phyloP scores from a whole-genome alignment of 2,329 filamentous ascomycete genomes.

The Fusarium sp. region DNA sequence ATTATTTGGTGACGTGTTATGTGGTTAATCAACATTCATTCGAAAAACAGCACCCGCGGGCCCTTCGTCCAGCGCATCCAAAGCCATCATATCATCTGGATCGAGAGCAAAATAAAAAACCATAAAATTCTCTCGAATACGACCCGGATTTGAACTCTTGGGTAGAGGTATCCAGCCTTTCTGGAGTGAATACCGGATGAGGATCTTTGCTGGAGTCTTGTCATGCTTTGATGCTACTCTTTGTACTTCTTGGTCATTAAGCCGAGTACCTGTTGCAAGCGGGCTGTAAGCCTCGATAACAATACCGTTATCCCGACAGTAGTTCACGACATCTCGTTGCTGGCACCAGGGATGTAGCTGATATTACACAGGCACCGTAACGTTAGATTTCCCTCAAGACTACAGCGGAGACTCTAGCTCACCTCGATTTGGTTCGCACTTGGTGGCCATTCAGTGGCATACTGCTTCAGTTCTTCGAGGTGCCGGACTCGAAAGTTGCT shows the following conservation, averaged over 20 bases:
- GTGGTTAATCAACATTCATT: slow-evolving; percentile 37
- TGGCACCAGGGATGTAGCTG: slow-evolving; percentile 79
- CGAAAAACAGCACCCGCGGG: slow-evolving; percentile 44
- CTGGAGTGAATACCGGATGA: slow-evolving; percentile 75
- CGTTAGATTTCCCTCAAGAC: not conserved
- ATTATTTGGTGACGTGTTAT: not conserved
- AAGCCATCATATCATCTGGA: slow-evolving; percentile 61
- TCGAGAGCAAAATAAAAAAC: slow-evolving; percentile 69
- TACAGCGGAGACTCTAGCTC: slow-evolving; percentile 37
- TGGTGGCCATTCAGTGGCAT: slow-evolving; percentile 74
- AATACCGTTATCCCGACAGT: slow-evolving; percentile 83
- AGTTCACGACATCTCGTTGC: slow-evolving; percentile 51
- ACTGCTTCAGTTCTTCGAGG: slow-evolving; percentile 73
- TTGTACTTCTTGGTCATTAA: slow-evolving; percentile 65
- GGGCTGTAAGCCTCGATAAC: slow-evolving; percentile 53
- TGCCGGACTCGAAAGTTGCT: slow-evolving; percentile 76
- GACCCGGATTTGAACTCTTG: slow-evolving; percentile 68
- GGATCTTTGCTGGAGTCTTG: slow-evolving; percentile 70
- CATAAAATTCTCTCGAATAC: slow-evolving; percentile 68
- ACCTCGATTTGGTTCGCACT: slow-evolving; percentile 79
- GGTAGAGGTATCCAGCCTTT: slow-evolving; percentile 75
- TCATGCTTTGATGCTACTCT: slow-evolving; percentile 66
- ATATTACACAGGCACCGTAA: not conserved
- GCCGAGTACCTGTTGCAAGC: slow-evolving; percentile 45
- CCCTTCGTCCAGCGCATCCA: slow-evolving; percentile 46